Percentiles rank a stretch among this genome's conserved stretches.
phyloP scores from a whole-genome alignment of 2,329 filamentous ascomycete genomes.

The Escovopsis sp. region DNA sequence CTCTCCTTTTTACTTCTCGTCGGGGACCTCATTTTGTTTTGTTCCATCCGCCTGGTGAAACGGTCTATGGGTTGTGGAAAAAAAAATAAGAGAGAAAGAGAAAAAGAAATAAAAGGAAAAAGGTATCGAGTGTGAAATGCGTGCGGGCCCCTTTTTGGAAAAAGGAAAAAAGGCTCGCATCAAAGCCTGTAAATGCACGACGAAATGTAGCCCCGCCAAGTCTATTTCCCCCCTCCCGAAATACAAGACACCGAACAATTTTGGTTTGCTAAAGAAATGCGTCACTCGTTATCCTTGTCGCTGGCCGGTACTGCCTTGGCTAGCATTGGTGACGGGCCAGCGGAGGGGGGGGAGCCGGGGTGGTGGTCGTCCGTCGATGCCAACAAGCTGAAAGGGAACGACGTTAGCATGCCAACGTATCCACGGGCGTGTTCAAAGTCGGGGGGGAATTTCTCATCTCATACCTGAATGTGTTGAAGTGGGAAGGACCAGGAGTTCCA shows the following conservation, averaged over 20 bases:
- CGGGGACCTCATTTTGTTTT: slow-evolving; percentile 12
- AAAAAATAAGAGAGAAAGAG: too few species aligned
- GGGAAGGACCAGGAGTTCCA: slow-evolving; percentile 60
- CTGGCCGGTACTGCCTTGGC: slow-evolving; percentile 46
- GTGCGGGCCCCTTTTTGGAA: slow-evolving; percentile 30
- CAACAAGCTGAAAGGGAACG: slow-evolving; percentile 25
- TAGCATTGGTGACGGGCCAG: slow-evolving; percentile 50
- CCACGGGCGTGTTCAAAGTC: slow-evolving; percentile 1
- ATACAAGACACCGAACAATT: slow-evolving; percentile 28
- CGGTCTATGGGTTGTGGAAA: slow-evolving; percentile 25
- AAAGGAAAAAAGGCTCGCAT: slow-evolving; percentile 23
- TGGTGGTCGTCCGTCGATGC: slow-evolving; percentile 48
- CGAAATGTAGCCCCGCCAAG: slow-evolving; percentile 28
- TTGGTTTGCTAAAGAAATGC: slow-evolving; percentile 9
- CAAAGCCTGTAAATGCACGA: slow-evolving; percentile 36
- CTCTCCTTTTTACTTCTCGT: slow-evolving; percentile 13
- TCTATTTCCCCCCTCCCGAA: slow-evolving; percentile 31
- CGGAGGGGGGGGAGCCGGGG: slow-evolving; percentile 56
- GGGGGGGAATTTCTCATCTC: slow-evolving; percentile 14
- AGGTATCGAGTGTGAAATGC: slow-evolving; percentile 36
- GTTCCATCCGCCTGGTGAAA: slow-evolving; percentile 19
- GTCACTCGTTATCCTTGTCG: slow-evolving; percentile 35
- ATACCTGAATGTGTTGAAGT: slow-evolving; percentile 90
- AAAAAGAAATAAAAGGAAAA: neutral
- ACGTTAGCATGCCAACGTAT: slow-evolving; percentile 3